Percentiles rank a stretch among this genome's conserved stretches.
Conservation (phyloP, 2,329 filamentous ascomycete genomes). For the Microsporum audouinii region DNA sequence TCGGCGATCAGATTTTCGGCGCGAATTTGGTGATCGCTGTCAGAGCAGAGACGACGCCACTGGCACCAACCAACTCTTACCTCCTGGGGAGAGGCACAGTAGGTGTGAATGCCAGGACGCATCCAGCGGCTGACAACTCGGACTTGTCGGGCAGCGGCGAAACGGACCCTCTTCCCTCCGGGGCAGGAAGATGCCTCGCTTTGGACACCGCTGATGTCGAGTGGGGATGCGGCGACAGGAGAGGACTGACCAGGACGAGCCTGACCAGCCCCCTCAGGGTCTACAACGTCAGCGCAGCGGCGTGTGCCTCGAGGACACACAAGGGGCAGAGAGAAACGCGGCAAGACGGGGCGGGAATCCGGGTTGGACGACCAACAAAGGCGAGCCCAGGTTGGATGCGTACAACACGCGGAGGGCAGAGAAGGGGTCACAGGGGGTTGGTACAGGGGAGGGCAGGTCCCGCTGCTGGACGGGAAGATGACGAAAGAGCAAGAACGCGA, state of each 20-base stretch:
- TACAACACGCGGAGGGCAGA: background rate
- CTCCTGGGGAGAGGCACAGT: background rate
- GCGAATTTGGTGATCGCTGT: background rate
- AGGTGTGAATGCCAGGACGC: background rate
- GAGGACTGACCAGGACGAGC: background rate
- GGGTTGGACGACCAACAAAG: background rate
- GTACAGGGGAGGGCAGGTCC: background rate
- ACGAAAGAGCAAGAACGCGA: background rate
- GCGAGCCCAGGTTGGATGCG: background rate
- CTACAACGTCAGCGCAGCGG: background rate
- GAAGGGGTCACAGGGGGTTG: background rate
- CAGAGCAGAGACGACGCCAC: background rate
- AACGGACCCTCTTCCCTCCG: background rate
- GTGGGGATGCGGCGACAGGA: background rate
- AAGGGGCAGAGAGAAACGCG: background rate
- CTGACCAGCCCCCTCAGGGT: background rate
- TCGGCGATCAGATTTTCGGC: constrained; percentile 1
- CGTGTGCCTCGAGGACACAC: background rate
- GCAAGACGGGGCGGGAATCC: background rate
- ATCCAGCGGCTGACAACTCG: background rate
- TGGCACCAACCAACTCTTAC: background rate
- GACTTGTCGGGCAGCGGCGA: background rate
- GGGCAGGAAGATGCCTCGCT: background rate
- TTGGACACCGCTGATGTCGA: background rate
- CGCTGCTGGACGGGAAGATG: background rate